phyloP scores from a whole-genome alignment of 2,329 filamentous ascomycete species.

The Bipolaris zeicola region DNA sequence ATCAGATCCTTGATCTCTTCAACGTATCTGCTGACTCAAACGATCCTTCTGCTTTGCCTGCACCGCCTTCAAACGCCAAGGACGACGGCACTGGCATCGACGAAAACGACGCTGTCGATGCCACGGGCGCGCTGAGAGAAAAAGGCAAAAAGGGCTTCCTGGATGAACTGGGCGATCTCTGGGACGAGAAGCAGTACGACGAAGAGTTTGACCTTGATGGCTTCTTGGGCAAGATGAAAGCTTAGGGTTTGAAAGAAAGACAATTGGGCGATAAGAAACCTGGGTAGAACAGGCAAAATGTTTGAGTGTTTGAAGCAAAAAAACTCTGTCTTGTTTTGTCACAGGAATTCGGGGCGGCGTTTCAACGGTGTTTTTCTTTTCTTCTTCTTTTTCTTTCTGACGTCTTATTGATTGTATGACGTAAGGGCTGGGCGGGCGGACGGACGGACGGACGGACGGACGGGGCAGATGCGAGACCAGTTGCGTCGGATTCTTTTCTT shows the following conservation, averaged over 20 bases:
- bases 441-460: no score
- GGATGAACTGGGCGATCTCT: slow-evolving; percentile 92
- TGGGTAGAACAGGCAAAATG: no score
- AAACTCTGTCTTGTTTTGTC: background rate
- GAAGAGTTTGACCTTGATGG: slow-evolving; percentile 97
- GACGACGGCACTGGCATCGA: slow-evolving; percentile 72
- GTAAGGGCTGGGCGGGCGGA: no score
- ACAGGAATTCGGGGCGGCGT: background rate
- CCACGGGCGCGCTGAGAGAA: slow-evolving; percentile 87
- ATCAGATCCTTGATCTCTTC: slow-evolving; percentile 96
- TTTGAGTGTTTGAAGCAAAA: background rate
- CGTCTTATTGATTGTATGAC: background rate
- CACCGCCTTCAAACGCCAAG: slow-evolving; percentile 62
- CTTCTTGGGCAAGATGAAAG: slow-evolving; percentile 92
- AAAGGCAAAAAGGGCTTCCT: slow-evolving; percentile 97
- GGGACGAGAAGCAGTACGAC: slow-evolving; percentile 97
- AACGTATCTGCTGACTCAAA: slow-evolving; percentile 64
- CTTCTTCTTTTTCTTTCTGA: background rate
- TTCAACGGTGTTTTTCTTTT: background rate
- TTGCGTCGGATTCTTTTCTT: background rate
- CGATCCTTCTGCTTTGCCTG: slow-evolving; percentile 63
- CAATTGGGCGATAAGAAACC: background rate
- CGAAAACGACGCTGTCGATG: slow-evolving; percentile 78
- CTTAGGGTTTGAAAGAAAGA: slow-evolving; percentile 23
- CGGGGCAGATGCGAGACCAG: no score